Percentiles rank a stretch among this genome's conserved stretches.
Conservation (phyloP, 202 grass and related monocot species). For the Schoenoplectus triqueter region DNA sequence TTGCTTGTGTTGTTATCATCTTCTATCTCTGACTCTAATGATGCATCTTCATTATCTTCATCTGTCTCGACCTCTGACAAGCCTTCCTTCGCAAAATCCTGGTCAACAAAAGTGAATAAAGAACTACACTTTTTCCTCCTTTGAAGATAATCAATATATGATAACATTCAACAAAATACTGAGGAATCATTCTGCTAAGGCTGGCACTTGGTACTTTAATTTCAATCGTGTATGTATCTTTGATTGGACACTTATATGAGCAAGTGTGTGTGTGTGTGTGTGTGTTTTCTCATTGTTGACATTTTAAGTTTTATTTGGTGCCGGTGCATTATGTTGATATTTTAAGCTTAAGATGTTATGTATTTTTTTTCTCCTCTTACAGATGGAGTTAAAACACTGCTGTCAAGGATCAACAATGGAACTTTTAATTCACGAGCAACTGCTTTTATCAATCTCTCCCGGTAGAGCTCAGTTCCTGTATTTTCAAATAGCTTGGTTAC, state of each 20-base stretch:
- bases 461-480: conserved; percentile 94
- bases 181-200: neutral
- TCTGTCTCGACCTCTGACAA: conserved; percentile 72
- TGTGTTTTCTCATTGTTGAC: conserved; percentile 1
- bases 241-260: neutral
- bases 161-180: neutral
- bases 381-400: conserved; percentile 84
- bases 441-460: conserved; percentile 93
- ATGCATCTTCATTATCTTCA: conserved; percentile 47
- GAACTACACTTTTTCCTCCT: neutral
- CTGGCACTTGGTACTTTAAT: neutral
- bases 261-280: neutral
- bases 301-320: neutral
- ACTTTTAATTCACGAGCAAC: conserved; percentile 79
- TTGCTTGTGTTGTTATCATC: conserved; percentile 52
- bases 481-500: conserved; percentile 41
- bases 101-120: conserved; percentile 11
- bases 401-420: conserved; percentile 78
- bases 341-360: neutral
- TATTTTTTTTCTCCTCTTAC: conserved; percentile 47
- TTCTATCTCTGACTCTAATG: conserved; percentile 70
- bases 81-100: conserved; percentile 80
- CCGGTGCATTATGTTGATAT: conserved; percentile 11
- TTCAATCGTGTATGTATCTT: neutral
- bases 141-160: neutral